A percentile compares a stretch with the other conserved stretches of the same genome.
Conservation (phyloP, 805 yeast genomes). For the Yamadazyma sp. region DNA sequence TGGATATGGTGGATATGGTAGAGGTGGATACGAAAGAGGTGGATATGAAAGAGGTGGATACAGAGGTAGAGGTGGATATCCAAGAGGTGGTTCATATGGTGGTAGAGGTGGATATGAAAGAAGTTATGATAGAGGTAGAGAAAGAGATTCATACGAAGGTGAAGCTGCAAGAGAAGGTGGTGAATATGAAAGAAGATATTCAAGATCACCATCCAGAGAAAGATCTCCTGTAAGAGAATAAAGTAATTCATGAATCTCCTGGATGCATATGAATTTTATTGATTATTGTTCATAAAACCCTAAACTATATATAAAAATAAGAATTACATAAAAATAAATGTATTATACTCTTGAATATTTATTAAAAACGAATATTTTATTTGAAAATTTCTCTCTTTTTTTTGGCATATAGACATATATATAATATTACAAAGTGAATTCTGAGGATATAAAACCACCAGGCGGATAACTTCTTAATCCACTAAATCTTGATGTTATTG, state of each 20-base stretch:
- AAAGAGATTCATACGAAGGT: conserved; percentile 9
- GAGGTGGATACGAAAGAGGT: conserved; percentile 12
- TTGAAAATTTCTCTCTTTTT: too few relatives aligned
- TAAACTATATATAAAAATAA: too few relatives aligned
- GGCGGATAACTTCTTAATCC: conserved; percentile 5
- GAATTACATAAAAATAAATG: too few relatives aligned
- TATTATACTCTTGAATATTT: too few relatives aligned
- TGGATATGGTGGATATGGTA: conserved; percentile 15
- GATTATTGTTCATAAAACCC: neutral
- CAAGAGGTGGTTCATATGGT: conserved; percentile 11
- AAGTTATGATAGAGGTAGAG: conserved; percentile 11
- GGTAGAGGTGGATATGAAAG: conserved; percentile 16
- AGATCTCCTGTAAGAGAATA: conserved; percentile 35
- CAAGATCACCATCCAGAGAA: conserved; percentile 35
- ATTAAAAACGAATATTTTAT: too few relatives aligned
- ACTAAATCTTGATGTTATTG: conserved; percentile 11
- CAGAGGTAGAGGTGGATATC: conserved; percentile 18
- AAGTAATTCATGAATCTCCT: too few relatives aligned
- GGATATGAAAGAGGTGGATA: conserved; percentile 17
- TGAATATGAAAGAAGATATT: conserved; percentile 18
- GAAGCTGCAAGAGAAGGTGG: conserved; percentile 4
- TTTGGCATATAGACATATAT: too few relatives aligned
- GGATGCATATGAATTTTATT: too few relatives aligned
- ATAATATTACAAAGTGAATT: neutral
- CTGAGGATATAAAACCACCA: neutral